Percentiles rank a stretch among this genome's conserved stretches.
phyloP scores from a whole-genome alignment of 1,284 basidiomycete genomes.

The Sparassis latifolia region DNA sequence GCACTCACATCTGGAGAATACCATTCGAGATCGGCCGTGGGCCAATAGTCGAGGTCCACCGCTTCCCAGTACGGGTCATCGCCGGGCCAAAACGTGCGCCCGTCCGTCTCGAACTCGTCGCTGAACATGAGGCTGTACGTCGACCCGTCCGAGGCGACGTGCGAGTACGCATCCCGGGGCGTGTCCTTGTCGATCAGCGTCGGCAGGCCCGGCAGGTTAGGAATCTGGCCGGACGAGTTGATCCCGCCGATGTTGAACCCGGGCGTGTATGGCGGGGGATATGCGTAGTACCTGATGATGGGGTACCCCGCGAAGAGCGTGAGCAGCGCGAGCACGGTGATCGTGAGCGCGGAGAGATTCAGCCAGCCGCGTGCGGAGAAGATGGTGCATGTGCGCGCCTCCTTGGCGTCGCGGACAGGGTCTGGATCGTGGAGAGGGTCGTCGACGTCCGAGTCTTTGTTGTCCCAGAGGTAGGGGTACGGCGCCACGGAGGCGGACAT shows the following conservation, averaged over 20 bases:
- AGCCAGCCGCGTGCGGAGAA: constrained; percentile 35
- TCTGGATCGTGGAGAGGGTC: constrained; percentile 48
- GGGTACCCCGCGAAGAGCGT: constrained; percentile 78
- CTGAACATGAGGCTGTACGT: constrained; percentile 67
- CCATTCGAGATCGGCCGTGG: constrained; percentile 83
- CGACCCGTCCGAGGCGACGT: constrained; percentile 61
- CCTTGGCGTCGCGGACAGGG: constrained; percentile 49
- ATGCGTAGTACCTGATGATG: constrained; percentile 51
- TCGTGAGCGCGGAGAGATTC: constrained; percentile 42
- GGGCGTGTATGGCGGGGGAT: constrained; percentile 35
- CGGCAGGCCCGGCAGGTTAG: constrained; percentile 50
- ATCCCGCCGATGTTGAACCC: constrained; percentile 62
- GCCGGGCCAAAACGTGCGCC: constrained; percentile 63
- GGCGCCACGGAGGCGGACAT: constrained; percentile 22
- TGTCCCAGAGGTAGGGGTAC: constrained; percentile 63
- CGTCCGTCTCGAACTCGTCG: constrained; percentile 79
- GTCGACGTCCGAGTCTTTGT: constrained; percentile 66
- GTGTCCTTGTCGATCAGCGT: constrained; percentile 63
- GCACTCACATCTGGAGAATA: constrained; percentile 60
- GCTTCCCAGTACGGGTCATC: constrained; percentile 76
- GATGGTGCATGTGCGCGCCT: constrained; percentile 22
- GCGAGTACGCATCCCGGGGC: constrained; percentile 45
- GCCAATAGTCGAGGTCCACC: constrained; percentile 67
- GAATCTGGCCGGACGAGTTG: constrained; percentile 65
- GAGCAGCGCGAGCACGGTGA: constrained; percentile 36